These are phyloP conservation scores for Umbelopsis vinacea DNA, from an alignment of 192 early-diverging fungal species.

Conservation along the genomic window DNA sequence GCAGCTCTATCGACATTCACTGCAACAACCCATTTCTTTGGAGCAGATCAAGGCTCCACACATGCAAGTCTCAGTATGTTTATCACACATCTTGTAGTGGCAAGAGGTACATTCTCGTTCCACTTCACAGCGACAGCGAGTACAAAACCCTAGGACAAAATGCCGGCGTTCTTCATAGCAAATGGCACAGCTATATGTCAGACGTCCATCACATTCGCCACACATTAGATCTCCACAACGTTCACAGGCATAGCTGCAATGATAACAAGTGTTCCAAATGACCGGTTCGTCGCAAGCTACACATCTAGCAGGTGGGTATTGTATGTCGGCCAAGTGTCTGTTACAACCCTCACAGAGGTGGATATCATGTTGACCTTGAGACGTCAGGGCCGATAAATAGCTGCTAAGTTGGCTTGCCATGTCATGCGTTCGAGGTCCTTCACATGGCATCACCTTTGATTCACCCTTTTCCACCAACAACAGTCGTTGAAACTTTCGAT, in stretches of 20 bases:
- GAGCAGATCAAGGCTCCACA: slow-evolving; percentile 14
- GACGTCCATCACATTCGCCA: slow-evolving; percentile 10
- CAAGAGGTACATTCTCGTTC: slow-evolving; percentile 1
- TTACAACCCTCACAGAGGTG: slow-evolving; percentile 1
- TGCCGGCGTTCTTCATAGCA: not conserved
- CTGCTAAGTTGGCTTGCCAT: slow-evolving; percentile 9
- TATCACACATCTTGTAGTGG: slow-evolving; percentile 17
- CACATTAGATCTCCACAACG: slow-evolving; percentile 1
- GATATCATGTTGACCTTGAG: slow-evolving; percentile 14
- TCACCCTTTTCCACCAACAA: slow-evolving; percentile 1
- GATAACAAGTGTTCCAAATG: not conserved
- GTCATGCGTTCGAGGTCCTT: not conserved
- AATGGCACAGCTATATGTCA: slow-evolving; percentile 13
- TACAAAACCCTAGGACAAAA: not conserved
- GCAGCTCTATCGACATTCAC: slow-evolving; percentile 8
- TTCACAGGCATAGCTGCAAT: slow-evolving; percentile 18
- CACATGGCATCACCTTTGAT: not conserved
- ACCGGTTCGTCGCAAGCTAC: slow-evolving; percentile 2
- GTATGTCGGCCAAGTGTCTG: slow-evolving; percentile 4
- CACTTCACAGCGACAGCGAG: not conserved
- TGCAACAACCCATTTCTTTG: slow-evolving; percentile 2
- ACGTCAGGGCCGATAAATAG: slow-evolving; percentile 13
- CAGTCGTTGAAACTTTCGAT: not conserved
- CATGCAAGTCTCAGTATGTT: slow-evolving; percentile 10
- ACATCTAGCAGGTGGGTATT: slow-evolving; percentile 5